Conservation (phyloP, 768 basidiomycete species). For the Leccinum aurantiacum region DNA sequence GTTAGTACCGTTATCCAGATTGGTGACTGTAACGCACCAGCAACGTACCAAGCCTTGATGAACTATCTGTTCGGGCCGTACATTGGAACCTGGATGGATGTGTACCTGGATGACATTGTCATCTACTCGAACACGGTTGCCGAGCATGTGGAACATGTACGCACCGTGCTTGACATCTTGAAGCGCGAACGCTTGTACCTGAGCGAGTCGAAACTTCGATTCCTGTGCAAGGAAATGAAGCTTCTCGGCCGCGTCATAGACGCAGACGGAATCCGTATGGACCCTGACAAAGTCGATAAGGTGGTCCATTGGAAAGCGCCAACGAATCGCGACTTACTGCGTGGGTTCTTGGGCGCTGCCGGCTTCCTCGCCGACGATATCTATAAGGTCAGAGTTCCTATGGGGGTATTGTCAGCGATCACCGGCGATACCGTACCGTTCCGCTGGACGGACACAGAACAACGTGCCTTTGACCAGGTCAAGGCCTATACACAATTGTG, state of each 20-base stretch:
- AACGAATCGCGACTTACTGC: not conserved
- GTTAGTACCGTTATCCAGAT: conserved; percentile 22
- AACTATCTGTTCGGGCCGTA: conserved; percentile 2
- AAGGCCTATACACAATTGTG: not conserved
- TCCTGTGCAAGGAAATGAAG: conserved; percentile 31
- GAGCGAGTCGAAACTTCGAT: conserved; percentile 34
- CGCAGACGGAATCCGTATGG: conserved; percentile 41
- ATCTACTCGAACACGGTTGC: conserved; percentile 16
- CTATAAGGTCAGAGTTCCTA: not conserved
- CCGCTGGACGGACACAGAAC: not conserved
- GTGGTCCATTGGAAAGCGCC: conserved; percentile 19
- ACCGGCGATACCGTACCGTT: not conserved
- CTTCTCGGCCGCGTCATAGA: conserved; percentile 38
- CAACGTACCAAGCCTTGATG: conserved; percentile 40
- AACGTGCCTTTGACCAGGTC: not conserved
- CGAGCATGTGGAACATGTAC: conserved; percentile 32
- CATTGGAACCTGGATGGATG: conserved; percentile 2
- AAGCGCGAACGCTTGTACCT: conserved; percentile 37
- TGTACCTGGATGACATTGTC: conserved; percentile 10
- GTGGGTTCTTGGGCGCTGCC: not conserved
- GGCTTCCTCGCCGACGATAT: conserved; percentile 4
- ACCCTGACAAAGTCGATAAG: conserved; percentile 42
- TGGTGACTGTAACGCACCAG: conserved; percentile 39
- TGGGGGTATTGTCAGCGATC: not conserved
- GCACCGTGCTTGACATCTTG: conserved; percentile 36